Evolutionary conservation across 805 yeast species (phyloP).

Genomic region (Alloascoidea hylecoeti): DNA sequence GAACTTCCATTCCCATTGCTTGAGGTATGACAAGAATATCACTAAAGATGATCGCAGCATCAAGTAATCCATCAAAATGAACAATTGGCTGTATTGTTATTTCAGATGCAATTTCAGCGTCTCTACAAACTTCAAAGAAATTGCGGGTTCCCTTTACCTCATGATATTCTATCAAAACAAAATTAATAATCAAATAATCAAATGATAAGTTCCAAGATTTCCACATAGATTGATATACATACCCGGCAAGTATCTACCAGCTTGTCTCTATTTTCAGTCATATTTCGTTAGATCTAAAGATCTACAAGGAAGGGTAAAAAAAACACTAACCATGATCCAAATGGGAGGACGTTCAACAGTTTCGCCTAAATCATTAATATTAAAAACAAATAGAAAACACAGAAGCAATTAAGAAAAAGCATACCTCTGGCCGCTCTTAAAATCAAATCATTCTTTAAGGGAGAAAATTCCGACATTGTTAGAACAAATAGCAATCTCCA

Average conservation of each 20-base stretch:
- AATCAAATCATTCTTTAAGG: slow-evolving; percentile 78
- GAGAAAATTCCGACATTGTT: slow-evolving; percentile 39
- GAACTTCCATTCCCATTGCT: slow-evolving; percentile 93
- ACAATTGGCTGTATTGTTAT: slow-evolving; percentile 94
- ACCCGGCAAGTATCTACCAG: slow-evolving; percentile 68
- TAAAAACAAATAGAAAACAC: not conserved
- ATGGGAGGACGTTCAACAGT: slow-evolving; percentile 93
- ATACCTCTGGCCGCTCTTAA: slow-evolving; percentile 77
- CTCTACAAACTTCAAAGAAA: slow-evolving; percentile 91
- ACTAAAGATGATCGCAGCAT: slow-evolving; percentile 93
- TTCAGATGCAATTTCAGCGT: slow-evolving; percentile 85
- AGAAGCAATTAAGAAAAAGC: not conserved
- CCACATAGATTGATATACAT: slow-evolving; percentile 2
- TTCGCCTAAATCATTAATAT: slow-evolving; percentile 28
- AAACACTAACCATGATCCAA: slow-evolving; percentile 69
- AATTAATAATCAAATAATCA: too few relatives aligned
- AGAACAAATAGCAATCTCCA: not conserved
- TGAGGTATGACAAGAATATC: slow-evolving; percentile 95
- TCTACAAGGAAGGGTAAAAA: too few relatives aligned
- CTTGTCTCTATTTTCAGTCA: slow-evolving; percentile 49
- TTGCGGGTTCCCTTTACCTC: slow-evolving; percentile 74
- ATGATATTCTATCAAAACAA: slow-evolving; percentile 83
- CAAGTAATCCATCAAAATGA: slow-evolving; percentile 78
- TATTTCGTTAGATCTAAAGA: not conserved
- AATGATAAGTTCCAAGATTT: slow-evolving; percentile 15